Conservation (phyloP, 1,284 basidiomycete species). For the Mrakiaceae sp. region DNA sequence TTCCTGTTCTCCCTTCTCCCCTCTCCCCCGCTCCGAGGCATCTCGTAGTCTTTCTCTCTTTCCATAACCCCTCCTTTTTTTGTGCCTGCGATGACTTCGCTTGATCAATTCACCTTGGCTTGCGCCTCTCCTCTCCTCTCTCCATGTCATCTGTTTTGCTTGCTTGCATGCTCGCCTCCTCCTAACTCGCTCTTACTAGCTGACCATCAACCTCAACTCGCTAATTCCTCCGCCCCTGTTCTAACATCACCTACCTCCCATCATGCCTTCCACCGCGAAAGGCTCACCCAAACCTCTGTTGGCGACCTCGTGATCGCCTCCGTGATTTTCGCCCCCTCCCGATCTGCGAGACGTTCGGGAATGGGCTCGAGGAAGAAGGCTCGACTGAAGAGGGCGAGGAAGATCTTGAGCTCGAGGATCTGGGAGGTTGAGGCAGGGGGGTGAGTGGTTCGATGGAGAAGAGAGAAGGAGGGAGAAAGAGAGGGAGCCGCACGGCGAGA, state of each 20-base stretch:
- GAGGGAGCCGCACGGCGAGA: constrained; percentile 46
- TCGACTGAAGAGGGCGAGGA: neutral
- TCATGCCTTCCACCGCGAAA: neutral
- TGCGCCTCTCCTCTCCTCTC: too few species aligned
- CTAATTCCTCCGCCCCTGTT: too few species aligned
- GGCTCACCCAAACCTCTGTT: neutral
- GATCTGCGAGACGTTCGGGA: neutral
- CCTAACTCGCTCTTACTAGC: too few species aligned
- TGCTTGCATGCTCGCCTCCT: too few species aligned
- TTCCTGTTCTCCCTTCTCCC: too few species aligned
- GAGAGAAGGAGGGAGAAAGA: constrained; percentile 11
- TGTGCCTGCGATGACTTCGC: too few species aligned
- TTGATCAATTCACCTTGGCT: too few species aligned
- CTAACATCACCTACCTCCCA: neutral
- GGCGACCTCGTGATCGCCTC: constrained; percentile 1
- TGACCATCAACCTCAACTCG: too few species aligned
- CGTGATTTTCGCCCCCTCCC: neutral
- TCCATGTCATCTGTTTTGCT: too few species aligned
- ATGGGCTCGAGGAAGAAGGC: neutral
- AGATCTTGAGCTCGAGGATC: constrained; percentile 2
- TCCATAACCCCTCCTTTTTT: too few species aligned
- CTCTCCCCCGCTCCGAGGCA: too few species aligned
- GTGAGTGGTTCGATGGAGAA: neutral
- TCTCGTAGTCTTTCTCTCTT: too few species aligned
- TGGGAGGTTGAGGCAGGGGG: neutral